Percentiles rank a stretch among this genome's conserved stretches.
Evolutionary conservation across 73 alveolate genomes (phyloP).

Genomic region (Stentor coeruleus): DNA sequence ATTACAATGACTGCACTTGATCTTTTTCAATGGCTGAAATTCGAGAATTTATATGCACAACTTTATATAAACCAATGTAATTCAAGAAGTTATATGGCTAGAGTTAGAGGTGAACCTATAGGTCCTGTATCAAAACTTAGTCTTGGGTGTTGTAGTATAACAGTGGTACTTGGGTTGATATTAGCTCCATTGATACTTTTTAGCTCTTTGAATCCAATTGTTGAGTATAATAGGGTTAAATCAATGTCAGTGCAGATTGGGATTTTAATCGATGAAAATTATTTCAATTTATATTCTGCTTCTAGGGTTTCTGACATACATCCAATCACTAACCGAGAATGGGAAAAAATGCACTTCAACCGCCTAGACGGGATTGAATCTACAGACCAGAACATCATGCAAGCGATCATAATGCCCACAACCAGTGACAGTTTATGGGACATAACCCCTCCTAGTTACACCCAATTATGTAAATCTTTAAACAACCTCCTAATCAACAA

Average conservation of each 20-base stretch:
- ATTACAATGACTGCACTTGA: conserved; percentile 74
- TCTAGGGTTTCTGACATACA: conserved; percentile 19
- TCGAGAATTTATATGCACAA: conserved; percentile 72
- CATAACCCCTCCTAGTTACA: conserved; percentile 52
- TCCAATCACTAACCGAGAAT: conserved; percentile 1
- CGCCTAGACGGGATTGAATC: conserved; percentile 32
- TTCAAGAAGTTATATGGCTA: conserved; percentile 24
- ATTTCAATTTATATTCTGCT: conserved; percentile 12
- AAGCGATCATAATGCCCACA: conserved; percentile 49
- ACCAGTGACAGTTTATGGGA: conserved; percentile 64
- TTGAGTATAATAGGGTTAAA: conserved; percentile 23
- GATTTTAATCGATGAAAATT: neutral
- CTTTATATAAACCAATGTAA: conserved; percentile 34
- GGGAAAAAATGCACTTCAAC: conserved; percentile 19
- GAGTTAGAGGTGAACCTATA: conserved; percentile 18
- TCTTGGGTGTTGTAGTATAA: conserved; percentile 42
- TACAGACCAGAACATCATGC: conserved; percentile 48
- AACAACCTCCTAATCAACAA: neutral
- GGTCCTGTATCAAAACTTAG: conserved; percentile 31
- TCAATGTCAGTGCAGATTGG: conserved; percentile 7
- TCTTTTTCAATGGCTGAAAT: conserved; percentile 81
- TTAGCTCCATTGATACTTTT: conserved; percentile 46
- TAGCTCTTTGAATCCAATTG: conserved; percentile 49
- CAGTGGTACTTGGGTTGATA: conserved; percentile 32
- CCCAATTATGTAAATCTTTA: neutral